Base-by-base conservation (phyloP, 2,329 filamentous ascomycete genomes). In the Aaosphaeria arxii region DNA sequence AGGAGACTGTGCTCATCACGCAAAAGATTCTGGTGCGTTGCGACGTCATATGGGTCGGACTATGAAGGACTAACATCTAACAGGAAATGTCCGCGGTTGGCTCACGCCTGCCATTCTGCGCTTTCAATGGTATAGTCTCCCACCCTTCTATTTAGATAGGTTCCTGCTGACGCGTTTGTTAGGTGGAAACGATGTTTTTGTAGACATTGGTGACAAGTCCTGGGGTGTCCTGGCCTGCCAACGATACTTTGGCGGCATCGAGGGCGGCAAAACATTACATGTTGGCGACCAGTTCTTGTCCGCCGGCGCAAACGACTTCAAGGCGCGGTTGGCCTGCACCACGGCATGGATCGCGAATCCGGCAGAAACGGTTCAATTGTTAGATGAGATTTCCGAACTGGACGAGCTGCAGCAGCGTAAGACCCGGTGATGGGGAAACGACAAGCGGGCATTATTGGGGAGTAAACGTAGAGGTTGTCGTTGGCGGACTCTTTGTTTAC, bases 301-400 rank as follows among this genome's bases (percentile, higher is more conserved):
- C 52, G 92, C 92, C 4, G 67, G 67, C 9, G 90, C 91, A 11
- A 99, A 99, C 72, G 94, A 99, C 71, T 99, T 97, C 77, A 96
- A 96, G 76, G 94, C 92, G 6, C 80, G 92, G 30, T 82, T 91
- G 60, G 91, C 95, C 17, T 94, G 89, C 32, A 96, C 92, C 1
- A 97, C 94, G 24, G 91, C 92, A 1, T 99, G 94, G 94, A 95
- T 99, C 57, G 92, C 94, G 1, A 96, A 84, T 64, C 94, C 94
- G 0, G 78, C 81, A 1, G 94, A 99, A 77, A 99, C 94, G 30
- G 89, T 96, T 36, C 85, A 89, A 58, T 71, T 97, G 61, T 73
- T 99, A 51, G 91, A 96, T 62, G 94, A 97, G 75, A 75, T 96
- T 65, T 78, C 62, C 9, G 70, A 73, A 45, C 46, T 73, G 53